Evolutionary conservation across 768 basidiomycete species (phyloP).

Genomic region (Suillus alpinus): DNA sequence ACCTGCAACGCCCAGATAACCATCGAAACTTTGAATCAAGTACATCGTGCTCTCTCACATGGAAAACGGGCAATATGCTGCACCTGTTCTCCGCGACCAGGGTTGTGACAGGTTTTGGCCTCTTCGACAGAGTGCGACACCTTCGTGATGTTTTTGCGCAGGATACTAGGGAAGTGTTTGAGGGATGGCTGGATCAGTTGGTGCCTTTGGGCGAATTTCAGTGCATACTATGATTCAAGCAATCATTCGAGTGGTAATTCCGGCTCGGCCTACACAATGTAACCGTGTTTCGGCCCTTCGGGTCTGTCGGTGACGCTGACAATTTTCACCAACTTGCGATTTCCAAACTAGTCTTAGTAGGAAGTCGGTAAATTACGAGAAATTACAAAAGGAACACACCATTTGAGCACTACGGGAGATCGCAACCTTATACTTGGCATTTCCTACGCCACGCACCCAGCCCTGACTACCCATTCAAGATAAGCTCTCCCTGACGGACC

Average conservation of each 20-base stretch:
- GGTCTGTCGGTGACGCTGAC: too few relatives aligned
- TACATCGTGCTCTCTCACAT: neutral
- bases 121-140: constrained; percentile 50
- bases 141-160: constrained; percentile 42
- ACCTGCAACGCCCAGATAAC: constrained; percentile 62
- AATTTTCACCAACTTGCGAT: too few relatives aligned
- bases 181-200: constrained; percentile 38
- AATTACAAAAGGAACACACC: neutral
- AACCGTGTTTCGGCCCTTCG: too few relatives aligned
- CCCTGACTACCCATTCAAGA: constrained; percentile 74
- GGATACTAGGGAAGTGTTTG: constrained; percentile 27
- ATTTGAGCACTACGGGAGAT: neutral
- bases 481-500: neutral
- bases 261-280: too few relatives aligned
- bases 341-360: too few relatives aligned
- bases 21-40: constrained; percentile 56
- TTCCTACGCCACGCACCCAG: constrained; percentile 70
- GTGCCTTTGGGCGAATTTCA: neutral
- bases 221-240: neutral
- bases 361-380: too few relatives aligned
- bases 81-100: constrained; percentile 84
- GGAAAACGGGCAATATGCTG: constrained; percentile 10
- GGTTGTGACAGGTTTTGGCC: constrained; percentile 55
- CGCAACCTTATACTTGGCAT: constrained; percentile 76
- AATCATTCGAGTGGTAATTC: neutral